A percentile compares a stretch with the other conserved stretches of the same genome.
phyloP scores from a whole-genome alignment of 352 stramenopile genomes.

The Phytophthora rubi region DNA sequence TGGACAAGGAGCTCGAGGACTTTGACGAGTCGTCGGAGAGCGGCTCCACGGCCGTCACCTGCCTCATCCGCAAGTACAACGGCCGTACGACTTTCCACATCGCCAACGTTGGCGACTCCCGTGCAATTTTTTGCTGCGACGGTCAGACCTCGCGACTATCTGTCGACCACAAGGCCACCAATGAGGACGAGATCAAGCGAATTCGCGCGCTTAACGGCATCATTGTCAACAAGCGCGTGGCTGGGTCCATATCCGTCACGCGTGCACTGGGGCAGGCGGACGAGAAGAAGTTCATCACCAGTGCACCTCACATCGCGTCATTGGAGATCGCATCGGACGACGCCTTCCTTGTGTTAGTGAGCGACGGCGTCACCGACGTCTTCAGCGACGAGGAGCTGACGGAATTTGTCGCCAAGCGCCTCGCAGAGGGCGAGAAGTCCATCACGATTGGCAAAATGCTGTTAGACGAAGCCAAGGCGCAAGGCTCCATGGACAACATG shows the following conservation, averaged over 20 bases:
- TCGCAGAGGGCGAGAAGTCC: conserved; percentile 53
- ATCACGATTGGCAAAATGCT: conserved; percentile 68
- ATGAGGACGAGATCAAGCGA: conserved; percentile 74
- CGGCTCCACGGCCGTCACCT: conserved; percentile 81
- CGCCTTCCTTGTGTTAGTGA: conserved; percentile 81
- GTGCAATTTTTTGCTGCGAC: conserved; percentile 67
- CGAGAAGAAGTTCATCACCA: conserved; percentile 84
- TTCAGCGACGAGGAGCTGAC: conserved; percentile 77
- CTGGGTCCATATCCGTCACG: conserved; percentile 73
- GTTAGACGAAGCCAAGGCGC: conserved; percentile 69
- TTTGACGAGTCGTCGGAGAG: conserved; percentile 73
- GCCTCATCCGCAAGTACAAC: conserved; percentile 64
- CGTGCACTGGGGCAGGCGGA: conserved; percentile 79
- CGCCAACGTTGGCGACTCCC: conserved; percentile 82
- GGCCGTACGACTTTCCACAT: conserved; percentile 73
- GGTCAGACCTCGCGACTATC: conserved; percentile 60
- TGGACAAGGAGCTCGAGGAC: conserved; percentile 71
- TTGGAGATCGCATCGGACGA: conserved; percentile 54
- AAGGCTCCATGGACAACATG: conserved; percentile 86
- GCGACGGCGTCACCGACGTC: conserved; percentile 79
- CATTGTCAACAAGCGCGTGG: conserved; percentile 86
- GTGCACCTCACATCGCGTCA: conserved; percentile 64
- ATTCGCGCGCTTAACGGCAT: conserved; percentile 81
- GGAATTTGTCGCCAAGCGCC: conserved; percentile 57
- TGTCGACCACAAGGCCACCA: conserved; percentile 83